Percentiles rank a stretch among this genome's conserved stretches.
Conservation (phyloP, 164 flowering plant species). For the Hamamelis virginiana region DNA sequence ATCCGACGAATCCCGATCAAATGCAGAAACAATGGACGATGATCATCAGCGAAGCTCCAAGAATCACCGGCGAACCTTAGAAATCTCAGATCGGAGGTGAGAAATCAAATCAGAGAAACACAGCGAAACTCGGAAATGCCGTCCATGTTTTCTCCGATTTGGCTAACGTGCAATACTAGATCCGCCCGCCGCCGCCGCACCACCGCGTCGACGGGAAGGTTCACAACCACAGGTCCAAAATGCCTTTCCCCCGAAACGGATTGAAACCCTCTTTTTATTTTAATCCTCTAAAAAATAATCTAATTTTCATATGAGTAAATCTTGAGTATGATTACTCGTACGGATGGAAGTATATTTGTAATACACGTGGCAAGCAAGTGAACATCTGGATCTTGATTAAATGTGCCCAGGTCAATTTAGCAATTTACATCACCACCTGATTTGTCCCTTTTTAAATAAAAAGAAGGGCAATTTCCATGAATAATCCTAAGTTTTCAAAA, state of each 20-base stretch:
- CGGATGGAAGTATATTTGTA: not conserved
- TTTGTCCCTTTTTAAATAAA: too few species aligned
- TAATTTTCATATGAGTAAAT: not conserved
- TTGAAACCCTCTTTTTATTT: not conserved
- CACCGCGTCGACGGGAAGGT: not conserved
- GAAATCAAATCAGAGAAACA: not conserved
- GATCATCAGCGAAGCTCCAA: not conserved
- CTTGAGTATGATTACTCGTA: not conserved
- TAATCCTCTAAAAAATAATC: not conserved
- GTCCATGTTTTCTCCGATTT: not conserved
- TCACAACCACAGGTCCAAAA: not conserved
- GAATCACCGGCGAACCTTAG: not conserved
- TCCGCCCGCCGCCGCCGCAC: not conserved
- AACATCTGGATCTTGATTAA: too few species aligned
- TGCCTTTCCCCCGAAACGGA: not conserved
- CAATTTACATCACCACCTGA: too few species aligned
- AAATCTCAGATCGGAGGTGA: conserved; percentile 1
- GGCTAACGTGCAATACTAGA: not conserved
- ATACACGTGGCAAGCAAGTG: too few species aligned
- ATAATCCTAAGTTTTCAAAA: too few species aligned
- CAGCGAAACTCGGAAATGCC: not conserved
- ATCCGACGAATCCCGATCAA: not conserved
- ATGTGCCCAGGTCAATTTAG: too few species aligned
- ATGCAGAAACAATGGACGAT: not conserved
- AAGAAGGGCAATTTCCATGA: too few species aligned